Conservation (phyloP, 2,329 filamentous ascomycete genomes). For the Annulohypoxylon truncatum region DNA sequence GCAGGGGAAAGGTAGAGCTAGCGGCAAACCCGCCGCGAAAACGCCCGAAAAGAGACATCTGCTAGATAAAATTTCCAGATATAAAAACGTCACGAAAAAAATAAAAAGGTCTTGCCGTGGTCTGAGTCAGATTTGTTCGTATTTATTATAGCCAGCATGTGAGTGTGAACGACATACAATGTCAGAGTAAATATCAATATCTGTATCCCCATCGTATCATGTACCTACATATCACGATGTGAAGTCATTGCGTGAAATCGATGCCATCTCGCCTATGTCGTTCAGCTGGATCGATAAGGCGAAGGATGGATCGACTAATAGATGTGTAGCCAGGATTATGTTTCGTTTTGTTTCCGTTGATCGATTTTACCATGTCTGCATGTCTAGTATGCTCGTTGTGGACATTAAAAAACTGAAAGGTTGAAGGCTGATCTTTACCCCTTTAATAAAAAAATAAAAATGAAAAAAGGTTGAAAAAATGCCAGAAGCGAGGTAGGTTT, state of each 20-base stretch:
- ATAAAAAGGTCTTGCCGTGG: background rate
- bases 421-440: slow-evolving; percentile 33
- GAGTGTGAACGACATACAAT: background rate
- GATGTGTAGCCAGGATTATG: slow-evolving; percentile 5
- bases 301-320: slow-evolving; percentile 7
- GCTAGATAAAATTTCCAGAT: background rate
- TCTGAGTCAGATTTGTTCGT: background rate
- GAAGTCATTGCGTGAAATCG: background rate
- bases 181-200: background rate
- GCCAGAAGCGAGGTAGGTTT: background rate
- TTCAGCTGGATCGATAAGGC: slow-evolving; percentile 6
- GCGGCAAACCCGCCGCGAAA: slow-evolving; percentile 16
- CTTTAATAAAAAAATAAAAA: slow-evolving; percentile 30
- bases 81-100: slow-evolving; percentile 13
- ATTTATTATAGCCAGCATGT: background rate
- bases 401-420: slow-evolving; percentile 3
- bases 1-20: slow-evolving; percentile 35
- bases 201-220: background rate
- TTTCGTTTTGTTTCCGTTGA: slow-evolving; percentile 34
- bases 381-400: slow-evolving; percentile 20
- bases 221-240: too few species aligned
- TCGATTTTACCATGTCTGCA: slow-evolving; percentile 16
- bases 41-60: slow-evolving; percentile 1
- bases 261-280: too few species aligned
- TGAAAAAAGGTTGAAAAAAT: background rate